These are phyloP conservation scores for Fraxinus cuspidata DNA, from an alignment of 257 asterid genomes.

Conservation along the genomic window DNA sequence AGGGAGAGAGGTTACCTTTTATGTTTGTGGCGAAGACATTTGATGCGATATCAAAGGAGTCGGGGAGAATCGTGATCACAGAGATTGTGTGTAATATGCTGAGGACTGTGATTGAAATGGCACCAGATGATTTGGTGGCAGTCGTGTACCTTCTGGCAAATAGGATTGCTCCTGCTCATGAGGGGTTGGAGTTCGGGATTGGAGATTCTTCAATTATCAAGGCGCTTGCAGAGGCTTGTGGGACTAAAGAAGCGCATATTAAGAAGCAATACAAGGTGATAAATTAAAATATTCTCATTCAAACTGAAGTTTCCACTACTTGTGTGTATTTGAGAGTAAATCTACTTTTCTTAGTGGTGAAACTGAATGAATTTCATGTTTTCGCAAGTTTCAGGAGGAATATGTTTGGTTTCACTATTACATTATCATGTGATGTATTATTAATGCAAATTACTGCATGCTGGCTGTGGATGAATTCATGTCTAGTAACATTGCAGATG, in stretches of 20 bases:
- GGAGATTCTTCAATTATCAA: conserved; percentile 83
- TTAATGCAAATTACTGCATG: not conserved
- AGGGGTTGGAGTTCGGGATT: conserved; percentile 92
- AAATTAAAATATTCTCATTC: conserved; percentile 1
- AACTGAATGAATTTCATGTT: not conserved
- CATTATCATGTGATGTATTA: not conserved
- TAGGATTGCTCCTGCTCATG: conserved; percentile 82
- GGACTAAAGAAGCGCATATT: conserved; percentile 71
- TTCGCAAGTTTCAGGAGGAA: not conserved
- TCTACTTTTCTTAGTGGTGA: not conserved
- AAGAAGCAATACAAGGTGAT: conserved; percentile 80
- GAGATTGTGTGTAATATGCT: conserved; percentile 84
- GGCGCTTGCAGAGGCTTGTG: conserved; percentile 95
- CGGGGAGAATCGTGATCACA: conserved; percentile 78
- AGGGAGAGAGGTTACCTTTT: conserved; percentile 84
- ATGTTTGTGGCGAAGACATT: conserved; percentile 82
- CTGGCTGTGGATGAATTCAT: not conserved
- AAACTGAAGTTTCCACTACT: too few relatives aligned
- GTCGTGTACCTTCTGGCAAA: conserved; percentile 78
- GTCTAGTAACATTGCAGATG: not conserved
- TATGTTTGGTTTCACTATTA: not conserved
- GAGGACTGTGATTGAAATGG: conserved; percentile 83
- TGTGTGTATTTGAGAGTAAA: not conserved
- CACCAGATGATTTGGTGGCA: conserved; percentile 75
- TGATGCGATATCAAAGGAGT: conserved; percentile 76